These are phyloP conservation scores for Aspergillus brasiliensis DNA, from an alignment of 2,329 filamentous ascomycete species.

Conservation along the genomic window DNA sequence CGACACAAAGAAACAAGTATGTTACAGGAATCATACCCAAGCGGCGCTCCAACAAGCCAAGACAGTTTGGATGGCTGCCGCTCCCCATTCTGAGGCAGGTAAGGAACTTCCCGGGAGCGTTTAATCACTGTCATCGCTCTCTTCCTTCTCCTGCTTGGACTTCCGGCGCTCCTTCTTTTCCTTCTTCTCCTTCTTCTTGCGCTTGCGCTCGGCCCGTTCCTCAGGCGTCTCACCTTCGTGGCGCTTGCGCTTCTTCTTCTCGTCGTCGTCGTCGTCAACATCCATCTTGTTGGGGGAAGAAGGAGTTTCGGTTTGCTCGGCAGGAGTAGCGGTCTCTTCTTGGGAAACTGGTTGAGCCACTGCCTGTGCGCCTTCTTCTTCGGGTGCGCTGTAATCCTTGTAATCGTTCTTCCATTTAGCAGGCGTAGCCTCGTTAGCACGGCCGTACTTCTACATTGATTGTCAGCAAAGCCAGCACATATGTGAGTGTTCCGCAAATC, in stretches of 20 bases:
- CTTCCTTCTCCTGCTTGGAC: slow-evolving; percentile 77
- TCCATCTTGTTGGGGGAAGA: slow-evolving; percentile 45
- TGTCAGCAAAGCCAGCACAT: slow-evolving; percentile 35
- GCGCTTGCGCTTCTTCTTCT: slow-evolving; percentile 57
- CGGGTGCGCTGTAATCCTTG: slow-evolving; percentile 75
- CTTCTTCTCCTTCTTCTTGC: slow-evolving; percentile 57
- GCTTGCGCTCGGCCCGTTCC: slow-evolving; percentile 52
- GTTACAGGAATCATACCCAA: slow-evolving; percentile 41
- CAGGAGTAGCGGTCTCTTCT: slow-evolving; percentile 35
- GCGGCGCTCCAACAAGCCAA: slow-evolving; percentile 14
- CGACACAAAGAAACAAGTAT: slow-evolving; percentile 37
- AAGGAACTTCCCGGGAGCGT: slow-evolving; percentile 29
- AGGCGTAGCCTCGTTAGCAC: slow-evolving; percentile 88
- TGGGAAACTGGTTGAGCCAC: slow-evolving; percentile 47
- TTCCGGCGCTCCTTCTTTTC: slow-evolving; percentile 71
- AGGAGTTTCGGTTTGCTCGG: slow-evolving; percentile 30
- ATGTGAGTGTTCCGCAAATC: neutral
- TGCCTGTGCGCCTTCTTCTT: slow-evolving; percentile 48
- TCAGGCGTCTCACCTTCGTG: slow-evolving; percentile 58
- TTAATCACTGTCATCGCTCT: slow-evolving; percentile 58
- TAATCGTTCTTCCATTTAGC: slow-evolving; percentile 91
- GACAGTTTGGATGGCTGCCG: neutral
- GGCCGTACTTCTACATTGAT: slow-evolving; percentile 73
- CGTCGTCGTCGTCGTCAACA: slow-evolving; percentile 42
- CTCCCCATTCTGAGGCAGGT: slow-evolving; percentile 14